Percentiles rank a stretch among this genome's conserved stretches.
Conservation (phyloP, 2,329 filamentous ascomycete species). For the Xylariaceae sp. region DNA sequence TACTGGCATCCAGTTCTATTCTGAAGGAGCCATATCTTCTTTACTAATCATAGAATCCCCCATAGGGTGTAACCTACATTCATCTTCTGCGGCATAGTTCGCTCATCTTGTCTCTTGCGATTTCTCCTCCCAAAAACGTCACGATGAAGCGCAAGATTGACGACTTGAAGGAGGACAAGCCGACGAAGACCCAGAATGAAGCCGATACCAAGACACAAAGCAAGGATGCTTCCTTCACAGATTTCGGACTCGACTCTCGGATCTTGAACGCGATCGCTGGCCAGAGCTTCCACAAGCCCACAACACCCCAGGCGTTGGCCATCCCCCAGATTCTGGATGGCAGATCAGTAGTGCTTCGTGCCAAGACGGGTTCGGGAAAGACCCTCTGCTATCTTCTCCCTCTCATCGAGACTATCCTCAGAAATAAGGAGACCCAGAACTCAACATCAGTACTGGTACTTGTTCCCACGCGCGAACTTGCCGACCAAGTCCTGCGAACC, state of each 20-base stretch:
- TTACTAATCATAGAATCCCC: background rate
- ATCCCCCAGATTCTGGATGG: conserved; percentile 86
- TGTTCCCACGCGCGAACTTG: conserved; percentile 90
- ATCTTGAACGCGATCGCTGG: conserved; percentile 80
- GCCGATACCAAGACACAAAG: conserved; percentile 8
- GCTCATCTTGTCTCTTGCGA: background rate
- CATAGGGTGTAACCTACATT: background rate
- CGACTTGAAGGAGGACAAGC: conserved; percentile 42
- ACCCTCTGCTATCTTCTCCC: conserved; percentile 62
- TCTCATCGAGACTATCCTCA: conserved; percentile 77
- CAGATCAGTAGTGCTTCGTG: conserved; percentile 83
- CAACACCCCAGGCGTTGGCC: conserved; percentile 79
- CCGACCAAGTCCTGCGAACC: conserved; percentile 79
- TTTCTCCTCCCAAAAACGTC: background rate
- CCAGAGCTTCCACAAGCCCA: conserved; percentile 79
- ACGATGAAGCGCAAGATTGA: conserved; percentile 59
- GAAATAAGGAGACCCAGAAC: conserved; percentile 60
- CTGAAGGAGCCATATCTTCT: background rate
- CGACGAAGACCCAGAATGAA: conserved; percentile 27
- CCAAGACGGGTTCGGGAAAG: conserved; percentile 94
- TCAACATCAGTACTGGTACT: conserved; percentile 76
- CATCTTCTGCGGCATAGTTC: background rate
- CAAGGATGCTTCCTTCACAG: conserved; percentile 57
- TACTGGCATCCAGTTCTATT: background rate
- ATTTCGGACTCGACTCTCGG: conserved; percentile 75